Percentiles rank a stretch among this genome's conserved stretches.
phyloP scores from a whole-genome alignment of 768 basidiomycete species.

The Amanita fuliginea region DNA sequence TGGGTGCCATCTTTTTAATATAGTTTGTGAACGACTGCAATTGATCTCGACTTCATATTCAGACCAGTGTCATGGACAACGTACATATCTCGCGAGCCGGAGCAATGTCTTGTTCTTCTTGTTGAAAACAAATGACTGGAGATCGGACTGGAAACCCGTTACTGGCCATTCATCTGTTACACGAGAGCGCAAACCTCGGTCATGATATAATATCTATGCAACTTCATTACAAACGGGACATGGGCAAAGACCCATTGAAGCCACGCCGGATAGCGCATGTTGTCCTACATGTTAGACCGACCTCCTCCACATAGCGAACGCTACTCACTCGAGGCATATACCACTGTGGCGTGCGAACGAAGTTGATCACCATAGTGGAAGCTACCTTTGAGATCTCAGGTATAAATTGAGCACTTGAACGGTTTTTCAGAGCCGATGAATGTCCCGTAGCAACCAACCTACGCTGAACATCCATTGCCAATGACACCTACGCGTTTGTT shows the following conservation, averaged over 20 bases:
- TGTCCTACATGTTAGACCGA: constrained; percentile 15
- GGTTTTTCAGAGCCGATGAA: background rate
- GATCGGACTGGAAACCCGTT: constrained; percentile 22
- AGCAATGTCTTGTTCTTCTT: constrained; percentile 23
- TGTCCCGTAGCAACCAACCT: constrained; percentile 10
- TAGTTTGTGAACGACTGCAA: constrained; percentile 30
- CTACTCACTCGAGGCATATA: constrained; percentile 36
- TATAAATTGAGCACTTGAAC: constrained; percentile 46
- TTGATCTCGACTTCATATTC: background rate
- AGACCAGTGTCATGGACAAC: background rate
- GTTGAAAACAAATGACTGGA: constrained; percentile 25
- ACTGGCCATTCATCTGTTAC: background rate
- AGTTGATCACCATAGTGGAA: constrained; percentile 41
- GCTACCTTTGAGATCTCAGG: constrained; percentile 40
- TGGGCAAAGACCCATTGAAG: constrained; percentile 43
- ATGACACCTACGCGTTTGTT: constrained; percentile 49
- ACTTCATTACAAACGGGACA: constrained; percentile 37
- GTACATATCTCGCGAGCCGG: constrained; percentile 19
- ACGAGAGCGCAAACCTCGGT: constrained; percentile 24
- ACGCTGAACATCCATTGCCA: constrained; percentile 56
- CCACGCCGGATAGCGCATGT: constrained; percentile 30
- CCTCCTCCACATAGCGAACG: background rate
- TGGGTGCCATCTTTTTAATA: constrained; percentile 37
- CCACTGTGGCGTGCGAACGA: constrained; percentile 53
- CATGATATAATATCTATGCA: constrained; percentile 38